Conservation (phyloP, 2,329 filamentous ascomycete species). For the Trichoderma endophyticum region DNA sequence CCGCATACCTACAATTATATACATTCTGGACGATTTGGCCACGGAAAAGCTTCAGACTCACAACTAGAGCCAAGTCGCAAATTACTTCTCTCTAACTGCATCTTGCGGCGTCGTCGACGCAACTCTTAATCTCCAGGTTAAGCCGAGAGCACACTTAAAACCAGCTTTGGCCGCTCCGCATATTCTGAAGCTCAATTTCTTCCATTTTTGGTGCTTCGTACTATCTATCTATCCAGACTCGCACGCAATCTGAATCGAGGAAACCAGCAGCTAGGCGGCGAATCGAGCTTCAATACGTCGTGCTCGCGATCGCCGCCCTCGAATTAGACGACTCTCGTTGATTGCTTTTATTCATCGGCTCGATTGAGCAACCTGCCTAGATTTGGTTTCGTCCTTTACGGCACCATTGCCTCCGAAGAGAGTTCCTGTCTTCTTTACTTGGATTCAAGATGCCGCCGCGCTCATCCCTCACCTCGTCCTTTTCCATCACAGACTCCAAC, state of each 20-base stretch:
- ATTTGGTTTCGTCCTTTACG: slow-evolving; percentile 22
- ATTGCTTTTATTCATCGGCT: slow-evolving; percentile 19
- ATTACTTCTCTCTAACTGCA: background rate
- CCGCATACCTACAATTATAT: slow-evolving; percentile 1
- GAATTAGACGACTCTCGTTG: slow-evolving; percentile 26
- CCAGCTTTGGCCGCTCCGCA: background rate
- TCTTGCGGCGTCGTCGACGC: background rate
- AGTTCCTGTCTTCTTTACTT: slow-evolving; percentile 38
- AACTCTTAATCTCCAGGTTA: background rate
- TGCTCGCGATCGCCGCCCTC: slow-evolving; percentile 27
- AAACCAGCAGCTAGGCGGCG: slow-evolving; percentile 10
- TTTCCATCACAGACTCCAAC: slow-evolving; percentile 86
- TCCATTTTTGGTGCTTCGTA: background rate
- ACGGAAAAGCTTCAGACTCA: background rate
- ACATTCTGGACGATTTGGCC: background rate
- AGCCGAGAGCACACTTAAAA: background rate
- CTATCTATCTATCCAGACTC: background rate
- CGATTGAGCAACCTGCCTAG: slow-evolving; percentile 31
- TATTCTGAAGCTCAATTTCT: background rate
- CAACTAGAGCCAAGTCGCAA: background rate
- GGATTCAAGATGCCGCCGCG: slow-evolving; percentile 81
- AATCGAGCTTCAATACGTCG: slow-evolving; percentile 13
- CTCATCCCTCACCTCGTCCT: slow-evolving; percentile 82
- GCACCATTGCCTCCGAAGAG: slow-evolving; percentile 22
- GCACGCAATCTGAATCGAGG: background rate